Evolutionary conservation across 169 alveolate species (phyloP).

Genomic region (Cyclospora cayetanensis): DNA sequence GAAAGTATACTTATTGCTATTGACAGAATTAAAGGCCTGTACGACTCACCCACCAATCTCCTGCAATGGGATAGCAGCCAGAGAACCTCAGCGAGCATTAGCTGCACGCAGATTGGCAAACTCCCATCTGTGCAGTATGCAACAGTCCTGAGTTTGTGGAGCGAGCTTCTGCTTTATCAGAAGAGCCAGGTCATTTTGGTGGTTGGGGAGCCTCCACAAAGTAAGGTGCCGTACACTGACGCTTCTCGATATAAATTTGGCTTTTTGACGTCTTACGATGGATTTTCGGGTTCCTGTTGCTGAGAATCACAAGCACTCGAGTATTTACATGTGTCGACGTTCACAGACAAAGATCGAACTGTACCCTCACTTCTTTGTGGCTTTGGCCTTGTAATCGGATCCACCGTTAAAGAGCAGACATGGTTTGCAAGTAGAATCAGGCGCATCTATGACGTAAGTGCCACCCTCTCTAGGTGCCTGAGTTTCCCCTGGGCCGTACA

Average conservation of each 20-base stretch:
- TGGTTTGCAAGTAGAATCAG: not conserved
- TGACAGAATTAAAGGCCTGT: slow-evolving; percentile 38
- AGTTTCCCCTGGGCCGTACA: not conserved
- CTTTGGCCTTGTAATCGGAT: slow-evolving; percentile 1
- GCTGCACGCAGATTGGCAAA: slow-evolving; percentile 38
- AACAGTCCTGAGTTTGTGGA: slow-evolving; percentile 50
- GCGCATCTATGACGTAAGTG: slow-evolving; percentile 31
- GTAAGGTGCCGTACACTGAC: not conserved
- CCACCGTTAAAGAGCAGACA: slow-evolving; percentile 11
- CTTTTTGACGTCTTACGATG: too few relatives aligned
- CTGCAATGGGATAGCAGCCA: slow-evolving; percentile 39
- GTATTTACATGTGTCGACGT: not conserved
- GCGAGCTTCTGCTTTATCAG: slow-evolving; percentile 49
- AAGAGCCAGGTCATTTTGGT: slow-evolving; percentile 43
- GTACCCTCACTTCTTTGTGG: slow-evolving; percentile 14
- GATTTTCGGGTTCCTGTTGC: too few relatives aligned
- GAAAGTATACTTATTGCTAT: not conserved
- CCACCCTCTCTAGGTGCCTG: not conserved
- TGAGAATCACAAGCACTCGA: too few relatives aligned
- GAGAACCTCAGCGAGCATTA: slow-evolving; percentile 32
- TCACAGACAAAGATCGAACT: slow-evolving; percentile 6
- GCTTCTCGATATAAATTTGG: too few relatives aligned
- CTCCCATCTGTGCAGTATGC: slow-evolving; percentile 51
- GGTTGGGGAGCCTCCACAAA: not conserved
- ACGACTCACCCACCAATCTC: slow-evolving; percentile 26